Evolutionary conservation across 192 early-diverging fungal genomes (phyloP).

Genomic region (Dissophora ornata): DNA sequence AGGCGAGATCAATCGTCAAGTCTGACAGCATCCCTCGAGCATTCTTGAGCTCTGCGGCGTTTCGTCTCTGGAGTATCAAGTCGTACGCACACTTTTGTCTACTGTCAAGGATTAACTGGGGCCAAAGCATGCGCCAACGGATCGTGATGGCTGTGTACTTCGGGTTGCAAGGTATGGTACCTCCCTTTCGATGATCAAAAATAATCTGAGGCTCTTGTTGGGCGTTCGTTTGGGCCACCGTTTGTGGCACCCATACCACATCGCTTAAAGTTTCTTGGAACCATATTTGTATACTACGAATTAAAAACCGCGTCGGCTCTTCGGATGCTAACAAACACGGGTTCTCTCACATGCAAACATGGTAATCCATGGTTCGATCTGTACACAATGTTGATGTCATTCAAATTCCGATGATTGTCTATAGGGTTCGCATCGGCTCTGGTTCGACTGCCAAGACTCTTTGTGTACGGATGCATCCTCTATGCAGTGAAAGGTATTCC

Average conservation of each 20-base stretch:
- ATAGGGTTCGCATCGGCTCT: conserved; percentile 27
- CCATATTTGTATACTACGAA: too few relatives aligned
- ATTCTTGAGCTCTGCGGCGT: conserved; percentile 30
- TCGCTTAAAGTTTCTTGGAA: too few relatives aligned
- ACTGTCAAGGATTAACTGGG: conserved; percentile 30
- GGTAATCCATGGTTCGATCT: background rate
- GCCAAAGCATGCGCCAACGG: conserved; percentile 22
- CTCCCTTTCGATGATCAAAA: too few relatives aligned
- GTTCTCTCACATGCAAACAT: conserved; percentile 20
- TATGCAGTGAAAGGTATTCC: conserved; percentile 11
- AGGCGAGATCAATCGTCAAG: conserved; percentile 23
- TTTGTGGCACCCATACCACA: too few relatives aligned
- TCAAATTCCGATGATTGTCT: background rate
- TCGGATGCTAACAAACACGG: background rate
- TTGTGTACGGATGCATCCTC: conserved; percentile 28
- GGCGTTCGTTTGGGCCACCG: too few relatives aligned
- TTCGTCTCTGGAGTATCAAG: conserved; percentile 37
- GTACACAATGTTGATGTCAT: too few relatives aligned
- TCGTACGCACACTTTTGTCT: conserved; percentile 47
- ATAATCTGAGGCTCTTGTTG: too few relatives aligned
- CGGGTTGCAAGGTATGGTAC: conserved; percentile 39
- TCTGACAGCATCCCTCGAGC: conserved; percentile 42
- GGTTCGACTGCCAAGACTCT: conserved; percentile 25
- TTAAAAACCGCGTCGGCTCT: too few relatives aligned
- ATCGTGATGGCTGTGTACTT: conserved; percentile 33